phyloP scores from a whole-genome alignment of 78 protist genomes.

The Pigoraptor vietnamica region DNA sequence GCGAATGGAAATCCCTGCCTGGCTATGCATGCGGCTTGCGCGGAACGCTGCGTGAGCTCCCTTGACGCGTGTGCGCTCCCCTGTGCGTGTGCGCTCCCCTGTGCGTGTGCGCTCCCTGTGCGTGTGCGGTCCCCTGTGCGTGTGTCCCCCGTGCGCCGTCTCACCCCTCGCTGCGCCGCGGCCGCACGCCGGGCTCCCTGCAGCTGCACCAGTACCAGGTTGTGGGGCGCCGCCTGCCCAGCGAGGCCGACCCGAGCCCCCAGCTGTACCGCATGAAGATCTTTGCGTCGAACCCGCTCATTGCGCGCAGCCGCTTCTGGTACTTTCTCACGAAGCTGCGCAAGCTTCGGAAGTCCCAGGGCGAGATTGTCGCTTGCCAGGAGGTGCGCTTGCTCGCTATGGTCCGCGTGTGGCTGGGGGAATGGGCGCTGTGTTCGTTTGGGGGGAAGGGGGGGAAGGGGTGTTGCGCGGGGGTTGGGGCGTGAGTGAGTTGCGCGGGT shows the following conservation, averaged over 20 bases:
- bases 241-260: slow-evolving; percentile 68
- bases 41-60: too few relatives aligned
- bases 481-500: neutral
- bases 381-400: slow-evolving; percentile 57
- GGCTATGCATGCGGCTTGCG: too few relatives aligned
- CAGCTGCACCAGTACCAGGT: slow-evolving; percentile 72
- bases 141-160: too few relatives aligned
- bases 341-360: slow-evolving; percentile 89
- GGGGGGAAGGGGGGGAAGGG: neutral
- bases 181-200: neutral
- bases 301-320: slow-evolving; percentile 97
- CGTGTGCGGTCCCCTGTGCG: too few relatives aligned
- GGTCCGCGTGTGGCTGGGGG: neutral
- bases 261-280: slow-evolving; percentile 93
- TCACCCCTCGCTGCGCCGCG: too few relatives aligned
- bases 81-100: too few relatives aligned
- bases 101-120: too few relatives aligned
- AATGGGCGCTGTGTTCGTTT: neutral
- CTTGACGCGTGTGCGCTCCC: too few relatives aligned
- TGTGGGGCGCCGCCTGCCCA: slow-evolving; percentile 79
- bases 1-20: too few relatives aligned
- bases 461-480: neutral
- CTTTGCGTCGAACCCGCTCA: slow-evolving; percentile 94
- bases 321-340: slow-evolving; percentile 81
- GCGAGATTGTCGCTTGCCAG: slow-evolving; percentile 85